Base-by-base conservation (phyloP, 768 basidiomycete genomes). In the Lentinus tigrinus region DNA sequence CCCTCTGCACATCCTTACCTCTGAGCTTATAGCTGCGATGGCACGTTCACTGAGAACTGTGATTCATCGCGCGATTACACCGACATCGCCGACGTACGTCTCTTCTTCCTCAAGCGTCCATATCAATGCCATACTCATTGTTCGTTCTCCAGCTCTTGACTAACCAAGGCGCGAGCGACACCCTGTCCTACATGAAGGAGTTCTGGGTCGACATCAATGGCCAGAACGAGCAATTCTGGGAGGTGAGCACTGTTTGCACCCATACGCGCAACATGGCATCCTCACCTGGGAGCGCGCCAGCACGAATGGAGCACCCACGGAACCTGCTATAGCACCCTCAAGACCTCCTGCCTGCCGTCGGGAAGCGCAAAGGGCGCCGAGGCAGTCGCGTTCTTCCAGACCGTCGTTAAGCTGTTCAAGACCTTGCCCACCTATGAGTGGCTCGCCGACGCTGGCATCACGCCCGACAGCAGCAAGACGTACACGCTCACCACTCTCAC, bases 231-330 rank as follows among this genome's bases (percentile, higher is more conserved):
- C 66, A 78, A 31, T 85, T 90, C 67, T 91, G 88, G 89, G 80
- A 85, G 76, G 86, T 85, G 63, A 31, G 80, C 55, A 42, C 9
- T 40, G 31, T 17, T 21, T 3, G n/a, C 8, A 4, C 37, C 4
- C 8, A 44, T 14, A 27, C 16, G 10, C 17, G 28, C 28, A 31
- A 23, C 6, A 43, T 6, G 2, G 2, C n/a, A 28, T 10, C 6
- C 43, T 38, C 24, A 28, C 4, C 3, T 43, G 1, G n/a, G n/a
- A 28, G 28, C 47, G 19, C 38, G 17, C 4, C 53, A 85, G 82
- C 87, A 91, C 57, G 89, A 90, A 69, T 90, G 88, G 88, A 59
- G 72, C 10, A 81, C 77, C 13, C 89, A 90, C 64, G 89, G 89
- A 31, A 90, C 80, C 10, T 79, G 77, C 64, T 75, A 65, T 58